These are phyloP conservation scores for Eustoma russellianum DNA, from an alignment of 257 asterid species.

Conservation along the genomic window DNA sequence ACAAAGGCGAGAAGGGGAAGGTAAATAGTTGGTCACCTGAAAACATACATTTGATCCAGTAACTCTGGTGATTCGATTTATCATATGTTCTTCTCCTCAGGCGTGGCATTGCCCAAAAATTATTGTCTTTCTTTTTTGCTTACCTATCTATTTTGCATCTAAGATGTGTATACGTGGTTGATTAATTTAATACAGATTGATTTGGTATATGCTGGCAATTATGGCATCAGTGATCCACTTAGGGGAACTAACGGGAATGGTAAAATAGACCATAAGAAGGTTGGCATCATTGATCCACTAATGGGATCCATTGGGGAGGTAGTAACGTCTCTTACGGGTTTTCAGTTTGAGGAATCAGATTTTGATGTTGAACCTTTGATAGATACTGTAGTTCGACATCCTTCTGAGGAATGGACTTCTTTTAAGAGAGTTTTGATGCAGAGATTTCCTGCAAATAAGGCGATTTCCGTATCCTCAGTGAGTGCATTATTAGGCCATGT, in stretches of 20 bases:
- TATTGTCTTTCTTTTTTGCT: no score
- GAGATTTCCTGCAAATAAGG: constrained; percentile 54
- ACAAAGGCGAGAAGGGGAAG: no score
- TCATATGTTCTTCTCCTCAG: no score
- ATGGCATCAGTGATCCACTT: constrained; percentile 52
- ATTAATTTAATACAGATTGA: constrained; percentile 22
- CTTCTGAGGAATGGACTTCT: constrained; percentile 54
- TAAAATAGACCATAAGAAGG: constrained; percentile 18
- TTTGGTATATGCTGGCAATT: constrained; percentile 16
- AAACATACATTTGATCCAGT: no score
- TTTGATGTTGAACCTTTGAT: constrained; percentile 13
- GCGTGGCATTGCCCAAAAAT: no score
- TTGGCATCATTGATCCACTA: constrained; percentile 52
- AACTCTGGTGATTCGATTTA: no score
- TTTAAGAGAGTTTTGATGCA: constrained; percentile 64
- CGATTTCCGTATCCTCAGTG: constrained; percentile 39
- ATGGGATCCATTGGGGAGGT: constrained; percentile 27
- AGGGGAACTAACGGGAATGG: constrained; percentile 28
- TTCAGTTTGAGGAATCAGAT: constrained; percentile 22
- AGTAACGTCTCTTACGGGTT: constrained; percentile 20
- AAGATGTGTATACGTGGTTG: no score
- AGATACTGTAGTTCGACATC: constrained; percentile 19
- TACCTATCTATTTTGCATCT: no score
- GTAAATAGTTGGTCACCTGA: no score
- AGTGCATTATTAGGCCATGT: constrained; percentile 10